Percentiles rank a stretch among this genome's conserved stretches.
Evolutionary conservation across 2,329 filamentous ascomycete species (phyloP).

Genomic region (Calycina marina): DNA sequence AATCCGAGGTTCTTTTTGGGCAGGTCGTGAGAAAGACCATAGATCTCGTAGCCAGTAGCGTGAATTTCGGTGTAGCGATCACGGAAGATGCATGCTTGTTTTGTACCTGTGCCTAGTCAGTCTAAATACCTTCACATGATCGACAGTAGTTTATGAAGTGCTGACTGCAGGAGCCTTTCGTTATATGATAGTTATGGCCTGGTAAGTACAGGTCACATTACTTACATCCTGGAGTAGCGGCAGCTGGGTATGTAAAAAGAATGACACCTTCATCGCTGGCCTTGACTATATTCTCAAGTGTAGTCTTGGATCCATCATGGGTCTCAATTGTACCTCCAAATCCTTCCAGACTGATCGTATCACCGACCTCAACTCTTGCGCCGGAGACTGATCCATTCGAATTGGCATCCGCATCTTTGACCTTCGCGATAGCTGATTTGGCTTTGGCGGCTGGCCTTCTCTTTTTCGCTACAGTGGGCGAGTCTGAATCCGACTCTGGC

Average conservation of each 20-base stretch:
- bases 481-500: constrained; percentile 30
- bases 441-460: constrained; percentile 28
- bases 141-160: too few species aligned
- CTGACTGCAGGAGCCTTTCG: too few species aligned
- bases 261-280: constrained; percentile 77
- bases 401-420: constrained; percentile 22
- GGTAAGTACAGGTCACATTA: constrained; percentile 8
- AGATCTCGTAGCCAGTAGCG: constrained; percentile 69
- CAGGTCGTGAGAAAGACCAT: constrained; percentile 76
- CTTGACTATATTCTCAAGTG: constrained; percentile 65
- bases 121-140: too few species aligned
- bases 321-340: constrained; percentile 67
- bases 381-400: constrained; percentile 11
- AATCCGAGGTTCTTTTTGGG: constrained; percentile 89
- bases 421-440: constrained; percentile 25
- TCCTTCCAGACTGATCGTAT: constrained; percentile 38
- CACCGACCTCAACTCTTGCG: constrained; percentile 33
- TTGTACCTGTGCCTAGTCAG: constrained; percentile 53
- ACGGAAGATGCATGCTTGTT: constrained; percentile 84
- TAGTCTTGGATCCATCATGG: constrained; percentile 69
- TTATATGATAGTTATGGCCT: too few species aligned
- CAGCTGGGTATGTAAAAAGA: constrained; percentile 90
- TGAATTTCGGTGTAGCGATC: constrained; percentile 68
- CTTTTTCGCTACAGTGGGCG: too few species aligned
- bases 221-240: constrained; percentile 89